Base-by-base conservation (phyloP, 768 basidiomycete species). In the Auriscalpium microsporum region DNA sequence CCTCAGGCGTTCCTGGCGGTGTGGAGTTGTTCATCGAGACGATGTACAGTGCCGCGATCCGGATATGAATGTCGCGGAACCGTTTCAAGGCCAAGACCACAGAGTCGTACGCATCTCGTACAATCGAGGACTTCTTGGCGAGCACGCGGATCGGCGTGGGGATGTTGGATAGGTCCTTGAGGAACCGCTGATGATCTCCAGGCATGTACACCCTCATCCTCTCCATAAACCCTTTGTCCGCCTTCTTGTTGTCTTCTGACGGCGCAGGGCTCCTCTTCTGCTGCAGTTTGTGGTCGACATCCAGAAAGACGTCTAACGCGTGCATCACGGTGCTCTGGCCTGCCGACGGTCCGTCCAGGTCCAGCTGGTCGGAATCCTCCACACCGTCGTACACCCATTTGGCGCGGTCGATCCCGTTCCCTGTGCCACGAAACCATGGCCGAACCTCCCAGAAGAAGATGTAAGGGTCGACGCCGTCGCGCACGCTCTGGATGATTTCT, bases 131-230 rank as follows among this genome's bases (percentile, higher is more conserved):
- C 45, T 70, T 66, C 55, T 75, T 75, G 1, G 83, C 87, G 35
- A 84, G 69, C 38, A 81, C 77, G 21, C 89, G 81, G 51, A 91
- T 64, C 19, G 83, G 75, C n/a, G 72, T 83, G 13, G 81, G 78
- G 52, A 77, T 74, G 11, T 74, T 70, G 2, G 79, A 73, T 38
- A 98, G 78, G 62, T 83, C 80, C 21, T 71, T 69, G 53, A 98
- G 79, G 72, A 93, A 98, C 47, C 86, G 82, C 45, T 90, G 84
- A 71, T 97, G 95, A 53, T 80, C 81, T 13, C 87, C 87, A 0
- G 95, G 94, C 95, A 98, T 98, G 72, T 98, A 98, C 19, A 81
- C 80, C 55, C 90, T 74, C 94, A 96, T 96, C 48, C 91, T 79
- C 56, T 87, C 84, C 86, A 98, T 93, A 73, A 97, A 97, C 0